Evolutionary conservation across 1,139 yeast species (phyloP).

Genomic region (Debaryomyces sp.): DNA sequence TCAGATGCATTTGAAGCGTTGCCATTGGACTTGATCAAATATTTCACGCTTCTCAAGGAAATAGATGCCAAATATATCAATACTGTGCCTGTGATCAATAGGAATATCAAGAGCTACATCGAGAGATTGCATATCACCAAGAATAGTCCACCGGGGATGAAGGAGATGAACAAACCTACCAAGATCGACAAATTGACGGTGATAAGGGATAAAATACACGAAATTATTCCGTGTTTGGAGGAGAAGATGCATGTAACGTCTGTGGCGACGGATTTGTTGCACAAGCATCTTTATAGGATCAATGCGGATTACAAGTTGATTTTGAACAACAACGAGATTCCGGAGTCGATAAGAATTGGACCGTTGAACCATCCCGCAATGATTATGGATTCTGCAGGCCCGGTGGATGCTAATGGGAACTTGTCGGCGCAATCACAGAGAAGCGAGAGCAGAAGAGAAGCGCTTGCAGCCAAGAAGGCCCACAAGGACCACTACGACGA

Average conservation of each 20-base stretch:
- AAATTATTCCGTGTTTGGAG: slow-evolving; percentile 88
- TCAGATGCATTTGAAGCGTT: slow-evolving; percentile 90
- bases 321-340: slow-evolving; percentile 71
- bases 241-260: slow-evolving; percentile 98
- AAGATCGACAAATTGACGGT: slow-evolving; percentile 24
- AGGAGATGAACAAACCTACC: slow-evolving; percentile 8
- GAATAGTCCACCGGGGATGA: slow-evolving; percentile 2
- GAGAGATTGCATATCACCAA: slow-evolving; percentile 35
- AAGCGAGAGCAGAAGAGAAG: slow-evolving; percentile 86
- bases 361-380: slow-evolving; percentile 91
- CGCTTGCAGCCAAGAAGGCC: slow-evolving; percentile 85
- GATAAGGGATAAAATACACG: slow-evolving; percentile 58
- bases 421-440: slow-evolving; percentile 71
- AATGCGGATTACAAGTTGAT: slow-evolving; percentile 78
- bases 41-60: slow-evolving; percentile 86
- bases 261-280: slow-evolving; percentile 79
- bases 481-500: slow-evolving; percentile 42
- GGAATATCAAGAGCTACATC: slow-evolving; percentile 59
- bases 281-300: slow-evolving; percentile 69
- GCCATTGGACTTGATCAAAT: slow-evolving; percentile 81
- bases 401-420: slow-evolving; percentile 31
- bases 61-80: slow-evolving; percentile 92
- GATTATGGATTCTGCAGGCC: slow-evolving; percentile 53
- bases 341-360: slow-evolving; percentile 68
- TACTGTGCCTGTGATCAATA: slow-evolving; percentile 67